phyloP scores from a whole-genome alignment of 805 yeast genomes.

The Candida lessepsii region DNA sequence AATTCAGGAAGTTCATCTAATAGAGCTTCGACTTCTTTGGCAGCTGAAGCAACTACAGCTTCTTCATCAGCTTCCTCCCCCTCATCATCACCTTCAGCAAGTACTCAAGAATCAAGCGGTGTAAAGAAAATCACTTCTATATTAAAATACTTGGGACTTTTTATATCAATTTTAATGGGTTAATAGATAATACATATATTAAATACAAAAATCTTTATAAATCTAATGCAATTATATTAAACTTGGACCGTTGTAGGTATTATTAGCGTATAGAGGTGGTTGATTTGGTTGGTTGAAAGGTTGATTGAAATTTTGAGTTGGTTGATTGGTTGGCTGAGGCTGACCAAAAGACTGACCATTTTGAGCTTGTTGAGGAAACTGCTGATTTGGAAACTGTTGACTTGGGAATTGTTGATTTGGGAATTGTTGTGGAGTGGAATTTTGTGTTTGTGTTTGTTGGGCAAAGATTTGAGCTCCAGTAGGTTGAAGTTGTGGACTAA shows the following conservation, averaged over 20 bases:
- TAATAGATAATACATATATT: conserved; percentile 6
- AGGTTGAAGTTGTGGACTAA: too few relatives aligned
- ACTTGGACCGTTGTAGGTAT: conserved; percentile 16
- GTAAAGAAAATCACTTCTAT: not conserved
- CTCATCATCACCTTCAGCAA: too few relatives aligned
- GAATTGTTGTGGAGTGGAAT: not conserved
- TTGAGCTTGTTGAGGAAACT: conserved; percentile 3
- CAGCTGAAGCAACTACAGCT: conserved; percentile 4
- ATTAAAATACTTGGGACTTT: not conserved
- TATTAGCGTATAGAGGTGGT: conserved; percentile 9
- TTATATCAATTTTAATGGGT: not conserved
- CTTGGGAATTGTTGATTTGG: not conserved
- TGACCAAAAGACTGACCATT: not conserved
- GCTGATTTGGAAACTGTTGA: conserved; percentile 7
- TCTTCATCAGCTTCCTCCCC: not conserved
- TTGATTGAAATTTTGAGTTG: not conserved
- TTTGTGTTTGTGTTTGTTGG: not conserved
- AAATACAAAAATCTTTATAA: conserved; percentile 5
- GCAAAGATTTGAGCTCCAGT: not conserved
- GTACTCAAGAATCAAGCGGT: conserved; percentile 1
- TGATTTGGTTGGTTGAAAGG: conserved; percentile 6
- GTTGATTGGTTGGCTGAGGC: not conserved
- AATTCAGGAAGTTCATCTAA: too few relatives aligned
- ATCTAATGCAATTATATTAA: conserved; percentile 14
- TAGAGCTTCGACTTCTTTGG: conserved; percentile 1